A percentile compares a stretch with the other conserved stretches of the same genome.
Conservation (phyloP, 2,329 filamentous ascomycete species). For the Lizonia empirigonia region DNA sequence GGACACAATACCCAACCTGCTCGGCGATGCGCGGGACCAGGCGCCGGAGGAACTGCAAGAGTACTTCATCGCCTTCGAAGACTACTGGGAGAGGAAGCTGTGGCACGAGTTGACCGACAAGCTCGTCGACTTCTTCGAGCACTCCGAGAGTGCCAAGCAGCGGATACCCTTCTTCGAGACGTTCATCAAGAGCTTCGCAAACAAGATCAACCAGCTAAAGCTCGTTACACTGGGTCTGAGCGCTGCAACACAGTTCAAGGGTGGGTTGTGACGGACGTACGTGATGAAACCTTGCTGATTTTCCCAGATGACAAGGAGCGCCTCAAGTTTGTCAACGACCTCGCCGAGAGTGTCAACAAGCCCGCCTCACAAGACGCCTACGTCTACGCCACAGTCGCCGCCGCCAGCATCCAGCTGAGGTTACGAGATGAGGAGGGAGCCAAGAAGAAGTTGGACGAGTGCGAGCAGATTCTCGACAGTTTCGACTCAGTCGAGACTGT, state of each 20-base stretch:
- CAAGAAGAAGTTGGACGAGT: conserved; percentile 82
- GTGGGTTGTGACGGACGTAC: conserved; percentile 50
- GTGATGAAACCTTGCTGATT: conserved; percentile 28
- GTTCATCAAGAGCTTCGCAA: conserved; percentile 94
- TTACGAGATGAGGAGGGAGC: conserved; percentile 81
- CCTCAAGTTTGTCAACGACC: conserved; percentile 79
- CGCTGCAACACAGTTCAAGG: conserved; percentile 82
- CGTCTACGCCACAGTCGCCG: conserved; percentile 90
- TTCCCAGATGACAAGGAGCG: conserved; percentile 80
- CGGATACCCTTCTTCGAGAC: conserved; percentile 89
- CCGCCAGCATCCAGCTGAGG: conserved; percentile 83
- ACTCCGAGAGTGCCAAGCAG: conserved; percentile 79
- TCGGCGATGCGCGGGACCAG: conserved; percentile 85
- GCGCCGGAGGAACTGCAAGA: conserved; percentile 87
- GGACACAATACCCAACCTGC: conserved; percentile 89
- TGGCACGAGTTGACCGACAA: conserved; percentile 98
- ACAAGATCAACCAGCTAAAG: conserved; percentile 99
- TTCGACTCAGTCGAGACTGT: conserved; percentile 96
- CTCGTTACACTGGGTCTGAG: conserved; percentile 88
- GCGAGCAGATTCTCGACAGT: conserved; percentile 83
- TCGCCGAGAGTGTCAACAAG: conserved; percentile 88
- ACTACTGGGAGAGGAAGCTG: conserved; percentile 96
- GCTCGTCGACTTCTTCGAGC: conserved; percentile 85
- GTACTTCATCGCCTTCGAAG: conserved; percentile 89
- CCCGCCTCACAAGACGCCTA: conserved; percentile 93